A percentile compares a stretch with the other conserved stretches of the same genome.
phyloP scores from a whole-genome alignment of 1,284 basidiomycete species.

The Fistulinella cinereoalba region DNA sequence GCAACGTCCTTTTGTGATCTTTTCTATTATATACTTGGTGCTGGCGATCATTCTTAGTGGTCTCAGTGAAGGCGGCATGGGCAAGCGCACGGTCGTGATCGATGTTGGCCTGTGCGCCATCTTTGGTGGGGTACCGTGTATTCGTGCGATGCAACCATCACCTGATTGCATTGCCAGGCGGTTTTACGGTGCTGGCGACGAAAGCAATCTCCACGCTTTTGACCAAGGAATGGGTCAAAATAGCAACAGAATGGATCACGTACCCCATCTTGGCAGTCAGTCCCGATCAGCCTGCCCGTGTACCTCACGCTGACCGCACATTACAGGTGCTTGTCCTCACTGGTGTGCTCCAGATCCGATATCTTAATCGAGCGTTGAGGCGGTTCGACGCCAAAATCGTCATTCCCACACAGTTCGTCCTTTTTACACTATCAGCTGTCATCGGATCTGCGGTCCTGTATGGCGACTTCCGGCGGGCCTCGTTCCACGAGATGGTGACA shows the following conservation, averaged over 20 bases:
- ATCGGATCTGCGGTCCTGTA: conserved; percentile 92
- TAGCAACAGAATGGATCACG: conserved; percentile 76
- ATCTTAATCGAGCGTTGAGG: conserved; percentile 87
- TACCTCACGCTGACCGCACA: conserved; percentile 20
- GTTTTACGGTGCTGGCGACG: conserved; percentile 92
- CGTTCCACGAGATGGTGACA: conserved; percentile 81
- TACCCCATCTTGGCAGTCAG: conserved; percentile 69
- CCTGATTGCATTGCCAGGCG: conserved; percentile 49
- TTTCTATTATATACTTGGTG: conserved; percentile 61
- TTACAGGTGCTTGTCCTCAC: conserved; percentile 70
- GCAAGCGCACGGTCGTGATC: conserved; percentile 72
- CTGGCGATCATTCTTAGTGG: conserved; percentile 58
- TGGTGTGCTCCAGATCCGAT: conserved; percentile 87
- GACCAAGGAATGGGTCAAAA: conserved; percentile 69
- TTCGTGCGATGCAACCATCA: conserved; percentile 1
- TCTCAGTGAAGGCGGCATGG: conserved; percentile 58
- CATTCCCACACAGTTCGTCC: conserved; percentile 92
- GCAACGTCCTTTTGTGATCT: conserved; percentile 72
- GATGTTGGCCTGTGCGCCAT: conserved; percentile 89
- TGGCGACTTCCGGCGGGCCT: conserved; percentile 83
- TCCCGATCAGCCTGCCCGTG: conserved; percentile 6
- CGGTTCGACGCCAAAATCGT: conserved; percentile 82
- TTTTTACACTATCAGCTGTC: conserved; percentile 86
- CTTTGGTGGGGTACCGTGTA: conserved; percentile 56
- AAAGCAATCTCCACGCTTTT: conserved; percentile 90